These are phyloP conservation scores for Alternaria ventricosa DNA, from an alignment of 2,329 filamentous ascomycete species.

Conservation along the genomic window DNA sequence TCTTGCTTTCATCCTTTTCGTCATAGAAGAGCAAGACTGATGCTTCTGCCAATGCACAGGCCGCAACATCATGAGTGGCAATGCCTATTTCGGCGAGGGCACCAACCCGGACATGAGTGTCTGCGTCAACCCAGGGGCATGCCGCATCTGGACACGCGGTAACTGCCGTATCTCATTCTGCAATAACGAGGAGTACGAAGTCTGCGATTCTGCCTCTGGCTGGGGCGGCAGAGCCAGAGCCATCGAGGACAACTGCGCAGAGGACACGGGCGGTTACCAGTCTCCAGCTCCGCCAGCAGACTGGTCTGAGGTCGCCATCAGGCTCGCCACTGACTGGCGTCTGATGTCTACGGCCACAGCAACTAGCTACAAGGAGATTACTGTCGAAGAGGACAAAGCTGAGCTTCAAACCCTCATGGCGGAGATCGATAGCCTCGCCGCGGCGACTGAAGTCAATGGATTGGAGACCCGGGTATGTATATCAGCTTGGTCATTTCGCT, in stretches of 20 bases:
- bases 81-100: background rate
- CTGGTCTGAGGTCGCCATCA: background rate
- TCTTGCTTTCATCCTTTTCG: background rate
- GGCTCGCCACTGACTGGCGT: background rate
- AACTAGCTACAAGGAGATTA: background rate
- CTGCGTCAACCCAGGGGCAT: background rate
- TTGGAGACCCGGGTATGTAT: background rate
- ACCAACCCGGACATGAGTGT: background rate
- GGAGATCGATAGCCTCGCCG: background rate
- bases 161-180: background rate
- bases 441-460: background rate
- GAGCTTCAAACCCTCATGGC: background rate
- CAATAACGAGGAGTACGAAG: background rate
- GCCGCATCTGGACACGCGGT: background rate
- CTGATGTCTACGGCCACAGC: background rate
- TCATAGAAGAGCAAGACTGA: background rate
- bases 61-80: background rate
- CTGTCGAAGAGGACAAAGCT: background rate
- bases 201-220: background rate
- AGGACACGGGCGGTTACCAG: background rate
- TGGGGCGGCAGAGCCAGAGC: background rate
- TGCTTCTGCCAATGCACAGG: background rate
- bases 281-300: background rate
- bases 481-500: background rate
- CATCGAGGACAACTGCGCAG: background rate